These are phyloP conservation scores for Coleophoma crateriformis DNA, from an alignment of 2,329 filamentous ascomycete species.

Conservation along the genomic window DNA sequence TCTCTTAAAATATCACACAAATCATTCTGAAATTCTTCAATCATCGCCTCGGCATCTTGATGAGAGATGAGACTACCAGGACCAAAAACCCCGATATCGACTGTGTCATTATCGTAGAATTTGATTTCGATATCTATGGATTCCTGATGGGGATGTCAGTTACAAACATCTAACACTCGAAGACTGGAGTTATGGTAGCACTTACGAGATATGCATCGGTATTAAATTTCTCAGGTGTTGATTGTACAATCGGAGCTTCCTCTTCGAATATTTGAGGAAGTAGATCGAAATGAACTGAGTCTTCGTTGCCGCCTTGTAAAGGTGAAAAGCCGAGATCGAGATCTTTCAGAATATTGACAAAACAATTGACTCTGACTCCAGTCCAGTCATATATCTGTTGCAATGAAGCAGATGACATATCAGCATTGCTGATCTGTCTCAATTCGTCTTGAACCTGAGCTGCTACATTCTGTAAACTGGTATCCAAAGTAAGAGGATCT, in stretches of 20 bases:
- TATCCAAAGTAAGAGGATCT: constrained; percentile 12
- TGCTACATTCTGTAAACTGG: constrained; percentile 45
- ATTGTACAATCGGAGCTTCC: neutral
- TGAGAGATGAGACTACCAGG: constrained; percentile 1
- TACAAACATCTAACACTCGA: neutral
- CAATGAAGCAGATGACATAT: constrained; percentile 55
- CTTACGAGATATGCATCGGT: constrained; percentile 4
- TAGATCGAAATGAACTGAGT: neutral
- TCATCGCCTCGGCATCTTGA: constrained; percentile 3
- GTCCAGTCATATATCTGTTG: constrained; percentile 74
- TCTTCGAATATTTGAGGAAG: neutral
- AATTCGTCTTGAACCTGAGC: constrained; percentile 63
- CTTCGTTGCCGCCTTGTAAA: neutral
- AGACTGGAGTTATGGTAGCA: neutral
- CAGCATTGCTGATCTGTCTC: constrained; percentile 47
- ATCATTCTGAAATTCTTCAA: neutral
- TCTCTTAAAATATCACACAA: neutral
- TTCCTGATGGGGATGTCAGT: neutral
- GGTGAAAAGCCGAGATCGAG: neutral
- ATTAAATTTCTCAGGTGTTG: neutral
- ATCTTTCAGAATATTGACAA: constrained; percentile 71
- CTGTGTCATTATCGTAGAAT: neutral
- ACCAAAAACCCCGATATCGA: constrained; percentile 8
- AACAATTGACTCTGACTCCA: constrained; percentile 61
- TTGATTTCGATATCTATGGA: constrained; percentile 9